Evolutionary conservation across 2,329 filamentous ascomycete genomes (phyloP).

Genomic region (Triangularia verruculosa): DNA sequence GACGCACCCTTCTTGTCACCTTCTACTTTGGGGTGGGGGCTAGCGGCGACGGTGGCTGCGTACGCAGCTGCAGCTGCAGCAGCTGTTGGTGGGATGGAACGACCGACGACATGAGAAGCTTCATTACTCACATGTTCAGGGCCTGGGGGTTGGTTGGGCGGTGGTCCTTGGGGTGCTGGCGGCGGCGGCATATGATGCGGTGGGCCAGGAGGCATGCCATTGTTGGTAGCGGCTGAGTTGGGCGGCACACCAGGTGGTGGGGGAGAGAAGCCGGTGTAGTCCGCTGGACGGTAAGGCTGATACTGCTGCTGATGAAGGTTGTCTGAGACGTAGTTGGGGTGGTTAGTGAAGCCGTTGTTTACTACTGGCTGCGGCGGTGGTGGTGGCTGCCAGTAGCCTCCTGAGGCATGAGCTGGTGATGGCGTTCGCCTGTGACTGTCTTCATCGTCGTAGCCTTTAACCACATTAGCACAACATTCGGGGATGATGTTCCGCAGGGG

Average conservation of each 20-base stretch:
- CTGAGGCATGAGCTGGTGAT: conserved; percentile 50
- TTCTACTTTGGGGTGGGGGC: conserved; percentile 5
- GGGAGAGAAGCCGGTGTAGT: conserved; percentile 42
- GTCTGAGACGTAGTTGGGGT: conserved; percentile 36
- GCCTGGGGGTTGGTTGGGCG: conserved; percentile 21
- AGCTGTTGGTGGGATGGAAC: conserved; percentile 21
- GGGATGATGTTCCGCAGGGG: not conserved
- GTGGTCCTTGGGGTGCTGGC: not conserved
- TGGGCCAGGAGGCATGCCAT: conserved; percentile 13
- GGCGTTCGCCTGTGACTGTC: conserved; percentile 37
- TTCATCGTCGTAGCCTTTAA: conserved; percentile 38
- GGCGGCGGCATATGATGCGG: conserved; percentile 13
- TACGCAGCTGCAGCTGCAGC: conserved; percentile 22
- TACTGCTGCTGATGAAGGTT: conserved; percentile 32
- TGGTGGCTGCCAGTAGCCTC: conserved; percentile 43
- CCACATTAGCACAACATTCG: conserved; percentile 16
- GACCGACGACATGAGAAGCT: conserved; percentile 27
- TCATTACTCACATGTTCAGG: conserved; percentile 32
- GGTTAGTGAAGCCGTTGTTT: conserved; percentile 36
- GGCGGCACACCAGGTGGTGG: conserved; percentile 37
- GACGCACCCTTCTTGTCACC: conserved; percentile 31
- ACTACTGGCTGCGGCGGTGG: conserved; percentile 17
- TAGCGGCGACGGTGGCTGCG: conserved; percentile 9
- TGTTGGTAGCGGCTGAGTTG: conserved; percentile 26
- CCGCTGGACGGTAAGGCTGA: conserved; percentile 33